Percentiles rank a stretch among this genome's conserved stretches.
These are phyloP conservation scores for Pistacia atlantica DNA, from an alignment of 345 rosid genomes.

Conservation along the genomic window DNA sequence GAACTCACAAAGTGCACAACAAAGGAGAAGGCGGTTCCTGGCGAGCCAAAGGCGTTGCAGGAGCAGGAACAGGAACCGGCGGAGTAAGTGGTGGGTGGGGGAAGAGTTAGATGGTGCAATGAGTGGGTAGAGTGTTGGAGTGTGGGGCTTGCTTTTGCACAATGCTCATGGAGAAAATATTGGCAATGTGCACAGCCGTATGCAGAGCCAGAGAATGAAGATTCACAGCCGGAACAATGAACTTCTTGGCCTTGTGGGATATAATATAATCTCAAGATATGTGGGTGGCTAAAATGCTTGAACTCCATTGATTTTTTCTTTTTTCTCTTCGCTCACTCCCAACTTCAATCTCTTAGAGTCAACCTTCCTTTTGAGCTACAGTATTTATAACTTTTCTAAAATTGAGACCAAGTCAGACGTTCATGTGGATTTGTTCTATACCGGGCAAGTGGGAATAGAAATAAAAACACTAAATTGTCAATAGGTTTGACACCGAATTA, in stretches of 20 bases:
- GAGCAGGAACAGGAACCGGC: no score
- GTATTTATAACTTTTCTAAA: not conserved
- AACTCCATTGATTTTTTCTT: conserved; percentile 23
- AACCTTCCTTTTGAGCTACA: not conserved
- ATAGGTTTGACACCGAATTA: not conserved
- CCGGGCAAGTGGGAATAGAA: not conserved
- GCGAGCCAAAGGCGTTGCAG: no score
- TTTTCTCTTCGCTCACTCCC: not conserved
- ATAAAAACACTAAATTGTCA: not conserved
- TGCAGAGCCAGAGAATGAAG: conserved; percentile 6
- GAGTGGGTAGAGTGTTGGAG: no score
- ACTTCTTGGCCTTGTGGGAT: conserved; percentile 8
- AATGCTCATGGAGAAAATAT: no score
- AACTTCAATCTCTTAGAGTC: not conserved
- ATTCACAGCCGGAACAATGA: conserved; percentile 35
- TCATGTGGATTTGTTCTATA: not conserved
- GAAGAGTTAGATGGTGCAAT: no score
- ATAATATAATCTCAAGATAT: conserved; percentile 26
- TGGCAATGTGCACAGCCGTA: conserved; percentile 14
- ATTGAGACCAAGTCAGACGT: not conserved
- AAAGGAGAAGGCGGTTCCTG: no score
- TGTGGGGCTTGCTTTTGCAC: no score
- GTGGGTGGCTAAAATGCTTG: conserved; percentile 40
- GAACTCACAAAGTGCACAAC: no score
- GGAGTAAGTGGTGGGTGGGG: no score